Percentiles rank a stretch among this genome's conserved stretches.
phyloP scores from a whole-genome alignment of 2,329 filamentous ascomycete species.

The Fusarium dimerum region DNA sequence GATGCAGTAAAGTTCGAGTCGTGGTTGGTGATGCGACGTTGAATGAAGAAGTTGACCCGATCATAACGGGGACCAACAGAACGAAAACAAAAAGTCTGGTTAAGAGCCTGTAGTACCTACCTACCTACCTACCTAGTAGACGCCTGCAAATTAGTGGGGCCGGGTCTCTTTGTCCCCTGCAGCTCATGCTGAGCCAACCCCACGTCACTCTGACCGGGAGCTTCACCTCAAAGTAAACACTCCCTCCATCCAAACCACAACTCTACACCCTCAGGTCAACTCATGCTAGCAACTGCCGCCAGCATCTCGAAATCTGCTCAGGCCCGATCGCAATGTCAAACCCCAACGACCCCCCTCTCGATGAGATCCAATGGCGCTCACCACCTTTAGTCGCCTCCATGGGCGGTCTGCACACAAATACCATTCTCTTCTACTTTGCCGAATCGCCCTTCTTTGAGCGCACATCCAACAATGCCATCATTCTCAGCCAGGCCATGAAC shows the following conservation, averaged over 20 bases:
- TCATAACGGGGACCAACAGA: background rate
- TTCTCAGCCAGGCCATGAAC: slow-evolving; percentile 62
- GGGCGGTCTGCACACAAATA: slow-evolving; percentile 64
- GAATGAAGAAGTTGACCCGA: slow-evolving; percentile 1
- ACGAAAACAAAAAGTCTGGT: background rate
- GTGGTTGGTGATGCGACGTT: slow-evolving; percentile 1
- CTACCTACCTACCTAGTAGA: no score
- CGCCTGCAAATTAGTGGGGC: slow-evolving; percentile 11
- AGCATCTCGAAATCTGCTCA: background rate
- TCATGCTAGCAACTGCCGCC: background rate
- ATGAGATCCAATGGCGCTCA: slow-evolving; percentile 68
- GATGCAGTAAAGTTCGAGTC: background rate
- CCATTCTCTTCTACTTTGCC: slow-evolving; percentile 68
- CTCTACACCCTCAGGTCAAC: background rate
- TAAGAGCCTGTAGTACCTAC: slow-evolving; percentile 12
- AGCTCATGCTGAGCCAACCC: slow-evolving; percentile 19
- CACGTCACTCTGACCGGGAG: slow-evolving; percentile 4
- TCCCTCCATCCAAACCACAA: slow-evolving; percentile 1
- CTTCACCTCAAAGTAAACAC: slow-evolving; percentile 9
- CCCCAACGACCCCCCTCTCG: slow-evolving; percentile 55
- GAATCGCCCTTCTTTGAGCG: slow-evolving; percentile 68
- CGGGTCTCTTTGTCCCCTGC: slow-evolving; percentile 5
- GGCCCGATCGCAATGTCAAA: slow-evolving; percentile 39
- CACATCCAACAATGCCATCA: slow-evolving; percentile 67
- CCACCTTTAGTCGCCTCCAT: slow-evolving; percentile 50